Base-by-base conservation (phyloP, 345 rosid genomes). In the Aquilaria sinensis region DNA sequence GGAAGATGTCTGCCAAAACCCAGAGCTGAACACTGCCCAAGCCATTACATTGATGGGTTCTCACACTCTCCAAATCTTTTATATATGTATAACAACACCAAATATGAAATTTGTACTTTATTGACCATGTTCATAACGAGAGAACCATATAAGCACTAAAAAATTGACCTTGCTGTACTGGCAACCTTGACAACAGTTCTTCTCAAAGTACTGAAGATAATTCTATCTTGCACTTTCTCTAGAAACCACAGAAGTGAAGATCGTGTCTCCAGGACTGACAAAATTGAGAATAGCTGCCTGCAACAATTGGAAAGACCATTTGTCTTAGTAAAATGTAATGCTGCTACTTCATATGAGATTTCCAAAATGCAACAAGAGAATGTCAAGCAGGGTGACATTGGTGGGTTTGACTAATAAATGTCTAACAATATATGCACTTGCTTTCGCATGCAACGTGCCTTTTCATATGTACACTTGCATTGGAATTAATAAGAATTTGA, bases 221-320 rank as follows among this genome's bases (percentile, higher is more conserved):
- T 79, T 75, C 90, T 81, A 31, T 86, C 87, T 77, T 80, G 88
- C 65, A 85, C 85, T 73, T 82, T 85, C 51, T 81, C 70, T 1
- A 85, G 74, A 47, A 92, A 68, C 93, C 96, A 80, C 74, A 80
- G 82, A 64, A 92, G 49, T 61, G 93, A 69, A 59, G 91, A 79
- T 60, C 75, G 64, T 65, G 74, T 72, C 71, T 83, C 85, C 14
- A 45, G 58, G 68, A 65, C 65, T 57, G 74, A 61, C 67, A 72
- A 72, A 57, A 72, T 71, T 46, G 82, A 70, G 60, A 61, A 75
- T 57, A 74, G 59, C 37, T 78, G 80, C 83, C 98, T 92, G 84
- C 75, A 67, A 53, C 47, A 62, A 61, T 57, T 54, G 51, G 61
- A 66, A 23, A 69, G 56, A 63, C 58, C 57, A 62, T 29, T 34